phyloP scores from a whole-genome alignment of 1,284 basidiomycete genomes.

The Heliocybe sulcata region DNA sequence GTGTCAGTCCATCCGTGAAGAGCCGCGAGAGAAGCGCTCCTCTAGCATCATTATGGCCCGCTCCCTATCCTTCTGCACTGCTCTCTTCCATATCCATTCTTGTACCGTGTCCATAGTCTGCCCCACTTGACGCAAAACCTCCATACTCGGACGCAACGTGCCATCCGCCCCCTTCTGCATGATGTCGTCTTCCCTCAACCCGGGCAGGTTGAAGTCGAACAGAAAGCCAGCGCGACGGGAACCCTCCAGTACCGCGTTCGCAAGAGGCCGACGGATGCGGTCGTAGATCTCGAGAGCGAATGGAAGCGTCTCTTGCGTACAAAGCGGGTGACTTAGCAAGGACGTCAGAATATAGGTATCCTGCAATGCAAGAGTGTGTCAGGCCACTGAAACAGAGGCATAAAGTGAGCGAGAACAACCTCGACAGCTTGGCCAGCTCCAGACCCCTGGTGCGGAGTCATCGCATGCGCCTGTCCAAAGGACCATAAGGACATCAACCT shows the following conservation, averaged over 20 bases:
- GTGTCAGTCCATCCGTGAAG: neutral
- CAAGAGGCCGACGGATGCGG: conserved; percentile 31
- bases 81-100: neutral
- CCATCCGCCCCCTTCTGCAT: neutral
- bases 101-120: neutral
- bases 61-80: neutral
- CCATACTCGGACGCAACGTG: neutral
- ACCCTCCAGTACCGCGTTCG: neutral
- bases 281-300: conserved; percentile 39
- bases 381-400: no score
- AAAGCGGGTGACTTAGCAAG: conserved; percentile 35
- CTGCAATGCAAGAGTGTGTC: conserved; percentile 15
- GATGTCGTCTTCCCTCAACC: neutral
- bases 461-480: conserved; percentile 21
- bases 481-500: neutral
- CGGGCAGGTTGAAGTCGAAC: neutral
- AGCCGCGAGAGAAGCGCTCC: neutral
- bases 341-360: conserved; percentile 45
- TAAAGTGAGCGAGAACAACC: conserved; percentile 10
- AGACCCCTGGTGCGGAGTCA: conserved; percentile 26
- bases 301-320: conserved; percentile 27
- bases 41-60: neutral
- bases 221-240: neutral
- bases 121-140: neutral
- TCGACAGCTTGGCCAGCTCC: conserved; percentile 28